Base-by-base conservation (phyloP, 305 asterid species). In the Rubia tinctorum region DNA sequence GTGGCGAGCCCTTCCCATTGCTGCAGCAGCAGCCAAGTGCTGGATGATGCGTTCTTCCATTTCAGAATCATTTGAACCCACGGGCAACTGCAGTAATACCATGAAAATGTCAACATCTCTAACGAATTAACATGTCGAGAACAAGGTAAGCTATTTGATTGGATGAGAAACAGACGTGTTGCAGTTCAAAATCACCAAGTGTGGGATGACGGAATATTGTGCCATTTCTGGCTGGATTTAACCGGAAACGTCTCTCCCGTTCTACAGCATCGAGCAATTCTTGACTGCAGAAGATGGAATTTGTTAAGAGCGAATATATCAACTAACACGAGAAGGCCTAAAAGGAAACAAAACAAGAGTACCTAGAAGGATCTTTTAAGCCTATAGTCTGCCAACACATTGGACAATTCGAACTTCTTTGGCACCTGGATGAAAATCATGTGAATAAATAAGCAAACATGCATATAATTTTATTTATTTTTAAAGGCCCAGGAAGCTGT, bases 21-120 rank as follows among this genome's bases (percentile, higher is more conserved):
- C 96, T 68, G 96, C 96, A 39, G 96, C 97, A n/a, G 93, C 96
- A 20, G 97, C 95, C 82, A 93, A 82, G 77, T 91, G 98, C 83
- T 88, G 97, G 72, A 93, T 80, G 66, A 93, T 89, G 66, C 88
- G 84, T 60, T 89, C 97, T 85, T 93, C 96, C 72, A 93, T 88
- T 72, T 86, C 97, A 75, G 91, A 72, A 65, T 84, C 85, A 67
- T 80, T 82, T 62, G 83, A 76, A 62, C 89, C 90, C 60, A 79
- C 87, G 20, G 92, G 96, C 69, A 87, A 81, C 97, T 93, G 92
- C 75, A 84, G 56, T 49, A 66, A 40, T 49, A 68, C 77, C 65
- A 78, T 69, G 66, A 42, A 64, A 60, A 73, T 59, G 73, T 23
- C 39, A 80, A 67, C 34, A 25, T 8, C n/a, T 67, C 73, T 42